Base-by-base conservation (phyloP, 169 alveolate genomes). In the Babesia caballi region DNA sequence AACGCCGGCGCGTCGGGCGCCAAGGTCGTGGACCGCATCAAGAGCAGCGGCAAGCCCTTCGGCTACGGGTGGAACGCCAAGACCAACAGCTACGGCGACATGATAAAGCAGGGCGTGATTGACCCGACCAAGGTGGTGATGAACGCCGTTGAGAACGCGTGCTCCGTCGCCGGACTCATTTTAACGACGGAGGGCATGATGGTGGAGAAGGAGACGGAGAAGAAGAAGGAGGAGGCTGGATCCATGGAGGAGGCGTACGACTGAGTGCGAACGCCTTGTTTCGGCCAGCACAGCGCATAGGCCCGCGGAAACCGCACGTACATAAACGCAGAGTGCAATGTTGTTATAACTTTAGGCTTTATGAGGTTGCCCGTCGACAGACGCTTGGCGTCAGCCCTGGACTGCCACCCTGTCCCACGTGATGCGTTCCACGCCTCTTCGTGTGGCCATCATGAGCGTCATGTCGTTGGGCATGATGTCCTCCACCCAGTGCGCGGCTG, bases 101-200 rank as follows among this genome's bases (percentile, higher is more conserved):
- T 92, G 95, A 90, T 92, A n/a, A 85, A 85, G 69, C 93, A 89
- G 63, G 96, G 96, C 12, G 94, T 92, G 38, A 92, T 92, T 25
- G 96, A 92, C 33, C 94, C 95, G 14, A 91, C 95, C n/a, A 92
- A 92, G 75, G 96, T 92, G 36, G 83, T 91, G 36, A 84, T 88
- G 52, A 76, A 91, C 38, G 95, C 94, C 74, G 90, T 92, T 41
- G 94, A 91, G 53, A 91, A 92, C 76, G 69, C 94, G 49, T 81
- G 92, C 21, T 90, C 95, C 28, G 94, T 92, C 71, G 96, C 93
- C 58, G 92, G 95, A 70, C 93, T 76, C 91, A 96, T 66, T 75
- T 94, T 82, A 83, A 95, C 91, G 68, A 91, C 95, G 53, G 98
- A 86, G 85, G 94, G 89, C 75, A 90, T 95, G 96, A 94, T 91